Percentiles rank a stretch among this genome's conserved stretches.
These are phyloP conservation scores for Cladorrhinum sp. DNA, from an alignment of 2,329 filamentous ascomycete species.

Conservation along the genomic window DNA sequence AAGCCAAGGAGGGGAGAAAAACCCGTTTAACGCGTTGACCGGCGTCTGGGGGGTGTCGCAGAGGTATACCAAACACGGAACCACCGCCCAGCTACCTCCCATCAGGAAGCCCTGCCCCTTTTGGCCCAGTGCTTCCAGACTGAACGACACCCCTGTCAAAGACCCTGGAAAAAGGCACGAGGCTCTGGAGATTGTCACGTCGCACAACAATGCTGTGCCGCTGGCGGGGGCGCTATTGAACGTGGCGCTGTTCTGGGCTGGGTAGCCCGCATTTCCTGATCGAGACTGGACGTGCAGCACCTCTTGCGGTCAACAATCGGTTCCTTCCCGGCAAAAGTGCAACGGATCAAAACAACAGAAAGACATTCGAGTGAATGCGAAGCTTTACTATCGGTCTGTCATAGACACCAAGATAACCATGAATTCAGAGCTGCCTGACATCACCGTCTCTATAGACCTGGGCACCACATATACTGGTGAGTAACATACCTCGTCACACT, in stretches of 20 bases:
- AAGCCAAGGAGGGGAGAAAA: background rate
- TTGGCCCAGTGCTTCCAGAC: background rate
- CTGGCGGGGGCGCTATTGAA: background rate
- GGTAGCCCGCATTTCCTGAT: background rate
- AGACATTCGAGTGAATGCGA: background rate
- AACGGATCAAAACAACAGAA: background rate
- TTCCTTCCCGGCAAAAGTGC: background rate
- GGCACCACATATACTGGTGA: constrained; percentile 46
- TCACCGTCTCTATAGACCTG: constrained; percentile 43
- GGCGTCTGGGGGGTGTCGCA: background rate
- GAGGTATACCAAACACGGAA: background rate
- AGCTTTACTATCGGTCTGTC: background rate
- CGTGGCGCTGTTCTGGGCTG: background rate
- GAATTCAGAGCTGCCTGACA: constrained; percentile 26
- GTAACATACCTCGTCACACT: constrained; percentile 10
- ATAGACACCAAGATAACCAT: background rate
- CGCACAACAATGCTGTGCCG: background rate
- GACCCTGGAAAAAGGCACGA: background rate
- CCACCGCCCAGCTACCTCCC: background rate
- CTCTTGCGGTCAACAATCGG: background rate
- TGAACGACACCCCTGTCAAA: background rate
- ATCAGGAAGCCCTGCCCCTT: background rate
- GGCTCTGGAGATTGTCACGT: background rate
- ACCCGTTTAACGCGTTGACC: background rate
- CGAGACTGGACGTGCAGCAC: background rate